A percentile compares a stretch with the other conserved stretches of the same genome.
These are phyloP conservation scores for Pistacia vera DNA, from an alignment of 345 rosid genomes.

Conservation along the genomic window DNA sequence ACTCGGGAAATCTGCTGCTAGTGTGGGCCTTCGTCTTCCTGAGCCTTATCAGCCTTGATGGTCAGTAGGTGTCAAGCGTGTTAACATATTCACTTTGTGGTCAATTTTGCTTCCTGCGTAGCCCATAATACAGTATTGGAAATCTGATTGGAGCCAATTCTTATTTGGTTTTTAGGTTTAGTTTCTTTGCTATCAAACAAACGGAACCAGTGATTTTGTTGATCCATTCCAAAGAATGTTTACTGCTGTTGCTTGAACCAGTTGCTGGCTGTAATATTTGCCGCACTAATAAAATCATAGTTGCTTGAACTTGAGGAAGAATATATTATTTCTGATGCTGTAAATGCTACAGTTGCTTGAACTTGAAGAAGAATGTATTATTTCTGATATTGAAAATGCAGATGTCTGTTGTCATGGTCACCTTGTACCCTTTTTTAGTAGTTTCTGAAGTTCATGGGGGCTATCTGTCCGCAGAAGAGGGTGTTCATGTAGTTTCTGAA, in stretches of 20 bases:
- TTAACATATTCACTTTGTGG: constrained; percentile 1
- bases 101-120: not conserved
- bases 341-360: too few relatives aligned
- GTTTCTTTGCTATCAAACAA: not conserved
- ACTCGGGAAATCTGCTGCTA: constrained; percentile 85
- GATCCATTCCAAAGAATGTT: not conserved
- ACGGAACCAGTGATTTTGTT: not conserved
- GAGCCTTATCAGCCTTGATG: constrained; percentile 69
- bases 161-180: not conserved
- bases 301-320: not conserved
- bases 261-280: not conserved
- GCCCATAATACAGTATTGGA: not conserved
- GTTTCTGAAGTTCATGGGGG: too few relatives aligned
- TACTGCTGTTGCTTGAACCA: not conserved
- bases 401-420: too few relatives aligned
- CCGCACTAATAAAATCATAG: not conserved
- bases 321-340: too few relatives aligned
- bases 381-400: too few relatives aligned
- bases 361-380: too few relatives aligned
- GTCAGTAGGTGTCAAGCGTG: not conserved
- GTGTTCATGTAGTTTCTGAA: too few relatives aligned
- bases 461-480: too few relatives aligned
- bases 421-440: too few relatives aligned
- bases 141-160: not conserved
- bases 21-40: constrained; percentile 93